These are phyloP conservation scores for Pharus latifolius DNA, from an alignment of 176 grass and related monocot genomes.

Conservation along the genomic window DNA sequence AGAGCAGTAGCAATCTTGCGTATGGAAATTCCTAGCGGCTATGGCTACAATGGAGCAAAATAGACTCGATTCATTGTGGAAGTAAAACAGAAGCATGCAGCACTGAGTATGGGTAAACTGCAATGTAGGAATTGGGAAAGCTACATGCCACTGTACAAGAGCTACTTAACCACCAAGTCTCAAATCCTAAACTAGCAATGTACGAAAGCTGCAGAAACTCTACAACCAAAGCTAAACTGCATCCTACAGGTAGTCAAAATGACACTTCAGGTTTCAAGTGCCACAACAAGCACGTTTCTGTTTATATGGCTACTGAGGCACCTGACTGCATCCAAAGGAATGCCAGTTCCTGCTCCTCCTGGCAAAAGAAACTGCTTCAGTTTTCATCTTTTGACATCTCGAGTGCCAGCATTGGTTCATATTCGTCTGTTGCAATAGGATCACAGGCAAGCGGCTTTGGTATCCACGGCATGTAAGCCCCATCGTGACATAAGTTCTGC, in stretches of 20 bases:
- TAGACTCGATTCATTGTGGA: too few species aligned
- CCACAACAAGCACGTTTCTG: not conserved
- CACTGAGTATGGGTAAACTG: too few species aligned
- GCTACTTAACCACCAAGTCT: too few species aligned
- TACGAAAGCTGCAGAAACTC: not conserved
- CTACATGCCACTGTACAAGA: too few species aligned
- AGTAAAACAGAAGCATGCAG: too few species aligned
- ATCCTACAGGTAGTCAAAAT: not conserved
- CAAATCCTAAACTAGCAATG: not conserved
- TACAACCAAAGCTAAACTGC: not conserved
- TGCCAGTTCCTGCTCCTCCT: not conserved
- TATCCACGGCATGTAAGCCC: constrained; percentile 66
- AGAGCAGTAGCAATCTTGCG: too few species aligned
- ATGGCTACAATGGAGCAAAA: too few species aligned
- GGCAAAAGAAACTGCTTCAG: not conserved
- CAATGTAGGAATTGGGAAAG: too few species aligned
- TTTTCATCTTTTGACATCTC: not conserved
- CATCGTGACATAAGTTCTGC: constrained; percentile 72
- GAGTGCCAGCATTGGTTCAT: not conserved
- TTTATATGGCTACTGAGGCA: not conserved
- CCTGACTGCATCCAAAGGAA: not conserved
- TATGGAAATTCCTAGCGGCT: too few species aligned
- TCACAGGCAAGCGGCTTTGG: constrained; percentile 28
- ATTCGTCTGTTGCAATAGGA: constrained; percentile 39
- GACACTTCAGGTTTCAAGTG: not conserved